phyloP scores from a whole-genome alignment of 148 eudicot genomes.

The Drosera capensis region DNA sequence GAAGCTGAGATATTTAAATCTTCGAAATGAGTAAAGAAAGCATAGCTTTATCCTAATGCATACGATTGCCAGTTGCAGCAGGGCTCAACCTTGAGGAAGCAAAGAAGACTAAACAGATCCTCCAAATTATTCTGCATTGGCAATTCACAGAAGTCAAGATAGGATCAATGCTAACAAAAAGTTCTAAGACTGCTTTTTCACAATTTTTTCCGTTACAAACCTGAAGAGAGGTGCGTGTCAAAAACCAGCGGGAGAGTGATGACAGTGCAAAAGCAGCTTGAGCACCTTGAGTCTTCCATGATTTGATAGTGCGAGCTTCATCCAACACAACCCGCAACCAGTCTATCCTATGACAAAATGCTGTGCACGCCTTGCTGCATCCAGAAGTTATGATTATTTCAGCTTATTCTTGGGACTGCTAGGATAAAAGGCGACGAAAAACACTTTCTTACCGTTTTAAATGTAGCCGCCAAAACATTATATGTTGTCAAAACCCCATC shows the following conservation, averaged over 20 bases:
- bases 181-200: no score
- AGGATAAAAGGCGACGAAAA: not conserved
- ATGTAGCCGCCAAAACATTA: slow-evolving; percentile 35
- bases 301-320: slow-evolving; percentile 61
- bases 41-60: not conserved
- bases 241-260: slow-evolving; percentile 54
- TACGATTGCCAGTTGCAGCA: slow-evolving; percentile 76
- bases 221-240: slow-evolving; percentile 66
- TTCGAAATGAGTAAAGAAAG: not conserved
- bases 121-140: slow-evolving; percentile 65
- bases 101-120: slow-evolving; percentile 49
- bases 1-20: no score
- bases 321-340: slow-evolving; percentile 55
- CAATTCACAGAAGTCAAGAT: slow-evolving; percentile 7
- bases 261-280: slow-evolving; percentile 39
- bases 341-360: slow-evolving; percentile 39
- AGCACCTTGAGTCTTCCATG: slow-evolving; percentile 39
- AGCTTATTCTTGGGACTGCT: no score
- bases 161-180: no score
- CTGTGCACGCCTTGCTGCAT: slow-evolving; percentile 26
- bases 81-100: no score
- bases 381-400: no score
- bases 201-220: no score
- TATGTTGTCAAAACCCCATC: slow-evolving; percentile 60
- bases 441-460: slow-evolving; percentile 23